phyloP scores from a whole-genome alignment of 306 rosid genomes.

The Begonia fuchsioides region DNA sequence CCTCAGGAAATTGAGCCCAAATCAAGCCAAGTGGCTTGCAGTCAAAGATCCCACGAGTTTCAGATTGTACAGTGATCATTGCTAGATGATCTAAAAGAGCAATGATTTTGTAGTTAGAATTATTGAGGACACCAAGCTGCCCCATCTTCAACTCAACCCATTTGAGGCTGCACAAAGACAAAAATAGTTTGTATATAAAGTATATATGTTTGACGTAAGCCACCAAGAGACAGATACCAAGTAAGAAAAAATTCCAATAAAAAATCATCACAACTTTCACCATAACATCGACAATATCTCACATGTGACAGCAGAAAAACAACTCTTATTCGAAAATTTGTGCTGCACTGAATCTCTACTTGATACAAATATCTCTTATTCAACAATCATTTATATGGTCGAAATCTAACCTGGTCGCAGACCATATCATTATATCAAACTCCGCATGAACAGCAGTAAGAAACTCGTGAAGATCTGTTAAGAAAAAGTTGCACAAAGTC shows the following conservation, averaged over 20 bases:
- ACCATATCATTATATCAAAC: slow-evolving; percentile 96
- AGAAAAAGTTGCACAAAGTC: slow-evolving; percentile 4
- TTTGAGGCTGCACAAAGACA: slow-evolving; percentile 50
- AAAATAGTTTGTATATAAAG: neutral
- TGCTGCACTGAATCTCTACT: too few species aligned
- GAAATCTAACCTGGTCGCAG: slow-evolving; percentile 73
- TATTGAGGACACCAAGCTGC: slow-evolving; percentile 80
- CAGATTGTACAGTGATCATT: slow-evolving; percentile 84
- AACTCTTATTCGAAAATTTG: too few species aligned
- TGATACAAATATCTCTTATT: too few species aligned
- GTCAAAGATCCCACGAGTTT: slow-evolving; percentile 74
- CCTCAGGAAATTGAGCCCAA: slow-evolving; percentile 94
- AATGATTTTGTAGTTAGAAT: slow-evolving; percentile 89
- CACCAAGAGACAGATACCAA: too few species aligned
- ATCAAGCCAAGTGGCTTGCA: slow-evolving; percentile 97
- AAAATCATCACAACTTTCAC: too few species aligned
- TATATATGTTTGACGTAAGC: too few species aligned
- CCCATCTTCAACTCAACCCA: slow-evolving; percentile 91
- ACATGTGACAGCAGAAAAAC: too few species aligned
- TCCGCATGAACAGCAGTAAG: slow-evolving; percentile 71
- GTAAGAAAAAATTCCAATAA: too few species aligned
- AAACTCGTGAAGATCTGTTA: slow-evolving; percentile 88
- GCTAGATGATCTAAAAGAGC: slow-evolving; percentile 84
- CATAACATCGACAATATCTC: too few species aligned
- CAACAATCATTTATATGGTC: neutral